Evolutionary conservation across 2,329 filamentous ascomycete genomes (phyloP).

Genomic region (Juglanconis oblonga): DNA sequence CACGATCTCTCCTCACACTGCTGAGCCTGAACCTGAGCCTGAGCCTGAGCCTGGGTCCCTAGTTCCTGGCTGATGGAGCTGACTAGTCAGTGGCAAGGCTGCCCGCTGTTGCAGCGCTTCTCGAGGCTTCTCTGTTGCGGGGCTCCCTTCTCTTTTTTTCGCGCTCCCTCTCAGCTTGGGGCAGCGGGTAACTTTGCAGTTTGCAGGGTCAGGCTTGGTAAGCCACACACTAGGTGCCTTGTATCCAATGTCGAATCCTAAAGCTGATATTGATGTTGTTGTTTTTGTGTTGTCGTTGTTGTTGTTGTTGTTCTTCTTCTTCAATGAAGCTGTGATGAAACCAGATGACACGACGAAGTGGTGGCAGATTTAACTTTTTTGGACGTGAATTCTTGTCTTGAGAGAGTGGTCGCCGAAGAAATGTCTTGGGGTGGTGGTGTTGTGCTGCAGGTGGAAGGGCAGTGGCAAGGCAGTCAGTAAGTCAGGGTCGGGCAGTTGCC

Average conservation of each 20-base stretch:
- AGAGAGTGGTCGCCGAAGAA: not conserved
- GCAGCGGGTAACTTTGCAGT: not conserved
- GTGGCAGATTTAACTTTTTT: not conserved
- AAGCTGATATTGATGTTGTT: conserved; percentile 1
- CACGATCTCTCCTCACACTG: not conserved
- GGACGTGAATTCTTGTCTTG: not conserved
- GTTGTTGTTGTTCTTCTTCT: not conserved
- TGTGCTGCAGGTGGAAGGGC: not conserved
- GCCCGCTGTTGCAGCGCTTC: not conserved
- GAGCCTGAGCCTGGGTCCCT: not conserved
- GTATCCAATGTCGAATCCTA: conserved; percentile 1
- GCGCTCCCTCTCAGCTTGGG: not conserved
- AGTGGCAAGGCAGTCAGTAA: not conserved
- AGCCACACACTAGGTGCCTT: conserved; percentile 4
- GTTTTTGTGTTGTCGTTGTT: too few species aligned
- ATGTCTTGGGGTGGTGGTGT: not conserved
- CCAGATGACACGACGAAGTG: not conserved
- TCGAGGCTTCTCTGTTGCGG: not conserved
- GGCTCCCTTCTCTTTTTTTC: not conserved
- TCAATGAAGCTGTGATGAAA: not conserved
- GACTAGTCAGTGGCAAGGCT: not conserved
- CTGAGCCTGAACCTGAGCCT: not conserved
- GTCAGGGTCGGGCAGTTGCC: not conserved
- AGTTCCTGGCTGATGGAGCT: not conserved
- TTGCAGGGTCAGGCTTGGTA: conserved; percentile 18